Conservation (phyloP, 2,329 filamentous ascomycete genomes). For the Colletotrichum aenigma region DNA sequence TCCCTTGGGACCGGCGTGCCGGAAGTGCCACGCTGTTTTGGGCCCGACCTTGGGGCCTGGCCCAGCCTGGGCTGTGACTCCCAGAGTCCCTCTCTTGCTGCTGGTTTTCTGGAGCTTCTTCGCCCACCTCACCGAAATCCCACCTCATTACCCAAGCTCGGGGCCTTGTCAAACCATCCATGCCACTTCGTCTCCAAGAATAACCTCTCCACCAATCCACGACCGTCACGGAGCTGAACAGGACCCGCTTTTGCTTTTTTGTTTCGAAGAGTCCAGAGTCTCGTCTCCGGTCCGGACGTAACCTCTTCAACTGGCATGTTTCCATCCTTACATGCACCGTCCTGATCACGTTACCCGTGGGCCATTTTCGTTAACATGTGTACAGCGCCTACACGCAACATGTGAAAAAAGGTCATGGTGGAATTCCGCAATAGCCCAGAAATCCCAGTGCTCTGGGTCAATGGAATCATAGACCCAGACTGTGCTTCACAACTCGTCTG, state of each 20-base stretch:
- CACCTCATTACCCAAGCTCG: background rate
- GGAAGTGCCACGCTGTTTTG: conserved; percentile 10
- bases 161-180: background rate
- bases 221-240: background rate
- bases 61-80: background rate
- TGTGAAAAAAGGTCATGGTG: background rate
- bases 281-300: background rate
- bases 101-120: background rate
- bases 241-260: background rate
- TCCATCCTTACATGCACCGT: background rate
- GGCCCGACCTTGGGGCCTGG: background rate
- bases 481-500: background rate
- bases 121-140: background rate
- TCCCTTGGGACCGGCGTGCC: background rate
- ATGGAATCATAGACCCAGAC: background rate
- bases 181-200: background rate
- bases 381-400: background rate
- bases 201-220: conserved; percentile 8
- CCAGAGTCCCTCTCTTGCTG: background rate
- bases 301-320: background rate
- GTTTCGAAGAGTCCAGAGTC: conserved; percentile 1
- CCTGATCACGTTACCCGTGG: background rate
- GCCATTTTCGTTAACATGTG: background rate
- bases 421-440: background rate
- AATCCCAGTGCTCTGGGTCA: background rate